Conservation (phyloP, 1,284 basidiomycete genomes). For the Leucoagaricus sp. region DNA sequence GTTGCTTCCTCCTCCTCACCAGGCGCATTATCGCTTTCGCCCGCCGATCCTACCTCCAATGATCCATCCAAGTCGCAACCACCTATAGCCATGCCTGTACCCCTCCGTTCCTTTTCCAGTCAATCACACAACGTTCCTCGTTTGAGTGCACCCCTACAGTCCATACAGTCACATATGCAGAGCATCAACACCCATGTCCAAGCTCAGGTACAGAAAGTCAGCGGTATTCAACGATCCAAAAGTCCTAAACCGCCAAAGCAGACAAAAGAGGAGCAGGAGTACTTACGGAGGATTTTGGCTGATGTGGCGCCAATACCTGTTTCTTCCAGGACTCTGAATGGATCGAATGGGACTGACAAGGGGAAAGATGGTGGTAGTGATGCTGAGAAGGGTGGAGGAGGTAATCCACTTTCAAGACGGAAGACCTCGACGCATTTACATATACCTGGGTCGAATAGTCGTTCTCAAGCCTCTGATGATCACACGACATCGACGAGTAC, state of each 20-base stretch:
- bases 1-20: conserved; percentile 15
- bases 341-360: background rate
- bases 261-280: conserved; percentile 55
- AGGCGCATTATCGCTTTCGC: conserved; percentile 7
- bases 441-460: background rate
- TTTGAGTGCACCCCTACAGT: background rate
- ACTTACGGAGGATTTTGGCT: conserved; percentile 64
- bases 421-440: conserved; percentile 4
- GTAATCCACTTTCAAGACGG: background rate
- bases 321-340: conserved; percentile 23
- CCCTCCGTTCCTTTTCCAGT: background rate
- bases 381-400: background rate
- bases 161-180: conserved; percentile 8
- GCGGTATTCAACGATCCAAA: conserved; percentile 32
- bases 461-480: background rate
- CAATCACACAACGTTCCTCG: background rate
- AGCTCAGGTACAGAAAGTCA: background rate
- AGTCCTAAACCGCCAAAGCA: conserved; percentile 54
- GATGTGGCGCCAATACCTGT: conserved; percentile 42
- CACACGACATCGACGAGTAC: background rate
- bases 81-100: conserved; percentile 18
- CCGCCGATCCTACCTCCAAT: background rate
- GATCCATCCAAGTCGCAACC: conserved; percentile 15
- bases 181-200: conserved; percentile 2
- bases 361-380: background rate